phyloP scores from a whole-genome alignment of 2,329 filamentous ascomycete species.

The Trichoderma sp. region DNA sequence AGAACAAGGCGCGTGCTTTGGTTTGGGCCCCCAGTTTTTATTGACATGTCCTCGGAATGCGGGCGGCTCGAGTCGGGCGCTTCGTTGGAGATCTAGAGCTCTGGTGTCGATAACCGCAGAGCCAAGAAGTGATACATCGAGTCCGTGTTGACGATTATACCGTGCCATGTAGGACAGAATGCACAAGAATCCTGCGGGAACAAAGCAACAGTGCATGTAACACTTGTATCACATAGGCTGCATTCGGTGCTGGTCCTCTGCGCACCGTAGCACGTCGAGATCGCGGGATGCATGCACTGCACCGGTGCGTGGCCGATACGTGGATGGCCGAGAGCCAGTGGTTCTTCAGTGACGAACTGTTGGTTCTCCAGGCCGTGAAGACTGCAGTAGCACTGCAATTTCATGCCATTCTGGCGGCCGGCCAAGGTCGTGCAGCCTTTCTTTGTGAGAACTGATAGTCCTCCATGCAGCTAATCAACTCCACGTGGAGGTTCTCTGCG shows the following conservation, averaged over 20 bases:
- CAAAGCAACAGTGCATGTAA: not conserved
- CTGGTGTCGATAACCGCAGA: constrained; percentile 5
- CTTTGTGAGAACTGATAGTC: not conserved
- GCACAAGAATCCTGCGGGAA: not conserved
- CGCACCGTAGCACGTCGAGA: not conserved
- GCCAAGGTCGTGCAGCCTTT: not conserved
- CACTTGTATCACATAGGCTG: not conserved
- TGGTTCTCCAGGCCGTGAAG: not conserved
- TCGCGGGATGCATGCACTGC: not conserved
- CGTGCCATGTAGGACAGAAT: not conserved
- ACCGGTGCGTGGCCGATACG: constrained; percentile 1
- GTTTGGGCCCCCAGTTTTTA: not conserved
- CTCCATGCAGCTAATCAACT: not conserved
- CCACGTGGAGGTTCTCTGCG: not conserved
- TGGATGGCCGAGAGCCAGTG: constrained; percentile 7
- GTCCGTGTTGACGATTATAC: not conserved
- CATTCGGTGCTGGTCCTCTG: not conserved
- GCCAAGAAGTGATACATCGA: not conserved
- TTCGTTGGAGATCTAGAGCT: constrained; percentile 9
- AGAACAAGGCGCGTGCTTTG: constrained; percentile 4
- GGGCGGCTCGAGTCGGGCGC: constrained; percentile 5
- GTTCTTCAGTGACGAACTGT: not conserved
- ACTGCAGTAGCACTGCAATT: not conserved
- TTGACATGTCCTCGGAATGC: constrained; percentile 5
- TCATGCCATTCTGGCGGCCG: not conserved